Base-by-base conservation (phyloP, 1,284 basidiomycete species). In the Pseudozyma flocculosa region DNA sequence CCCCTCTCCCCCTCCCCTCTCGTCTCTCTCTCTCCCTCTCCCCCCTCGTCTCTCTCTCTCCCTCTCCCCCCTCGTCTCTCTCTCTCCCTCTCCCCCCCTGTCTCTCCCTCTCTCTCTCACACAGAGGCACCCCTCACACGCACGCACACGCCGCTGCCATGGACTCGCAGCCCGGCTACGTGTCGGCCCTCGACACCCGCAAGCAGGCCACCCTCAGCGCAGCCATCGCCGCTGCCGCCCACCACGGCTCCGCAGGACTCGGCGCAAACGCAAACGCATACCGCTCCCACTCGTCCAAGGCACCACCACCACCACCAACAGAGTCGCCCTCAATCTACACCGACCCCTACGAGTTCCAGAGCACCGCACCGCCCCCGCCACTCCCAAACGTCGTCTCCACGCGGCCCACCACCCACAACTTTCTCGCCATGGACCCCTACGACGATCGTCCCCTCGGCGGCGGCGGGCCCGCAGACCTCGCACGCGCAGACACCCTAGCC, bases 281-380 rank as follows among this genome's bases (percentile, higher is more conserved):
- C 23, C 50, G 52, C 26, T n/a, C n/a, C n/a, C n/a, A n/a, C n/a
- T n/a, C n/a, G n/a, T n/a, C n/a, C n/a, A n/a, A n/a, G n/a, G n/a
- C n/a, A n/a, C n/a, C n/a, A n/a, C n/a, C 52, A 54, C 13, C 48
- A 48, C 11, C 40, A 49, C 7, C 48, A 17, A 48, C 47, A 8
- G 55, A 63, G 34, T 53, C 63, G 23, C 67, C 67, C 13, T 68
- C 64, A n/a, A 58, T 64, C 57, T 72, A 70, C 38, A 70, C 64
- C 8, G 70, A 72, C 32, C 63, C 63, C 0, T 68, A 51, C 49
- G 70, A 72, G 40, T 49, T 55, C 15, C 57, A 55, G 49, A 54
- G 54, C 36, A 43, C 50, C 9, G 49, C 50, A 1, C 49, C 50
- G 4, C 52, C 57, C 17, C 50, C 55, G 4, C 24, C n/a, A n/a